Base-by-base conservation (phyloP, 2,329 filamentous ascomycete genomes). In the Leptosphaerulina australis region DNA sequence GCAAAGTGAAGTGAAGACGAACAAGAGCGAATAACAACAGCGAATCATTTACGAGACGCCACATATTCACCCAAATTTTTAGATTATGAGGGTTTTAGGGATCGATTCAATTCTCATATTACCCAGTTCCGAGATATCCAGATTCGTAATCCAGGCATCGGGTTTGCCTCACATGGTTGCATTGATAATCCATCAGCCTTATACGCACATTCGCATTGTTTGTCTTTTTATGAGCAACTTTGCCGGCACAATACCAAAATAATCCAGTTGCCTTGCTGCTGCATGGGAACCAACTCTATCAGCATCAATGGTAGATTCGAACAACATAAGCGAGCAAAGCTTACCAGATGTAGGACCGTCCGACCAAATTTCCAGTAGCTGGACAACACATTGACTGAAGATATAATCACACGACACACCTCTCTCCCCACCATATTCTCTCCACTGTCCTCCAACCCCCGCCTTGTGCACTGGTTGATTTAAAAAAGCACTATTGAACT, bases 121-220 rank as follows among this genome's bases (percentile, higher is more conserved):
- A 5, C 9, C 17, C 10, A 18, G 21, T 3, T 30, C 4, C 9
- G 8, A 38, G 14, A n/a, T n/a, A n/a, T n/a, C n/a, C n/a, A n/a
- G n/a, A n/a, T n/a, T n/a, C n/a, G n/a, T n/a, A n/a, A n/a, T n/a
- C n/a, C n/a, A n/a, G n/a, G n/a, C n/a, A n/a, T n/a, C n/a, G n/a
- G n/a, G n/a, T n/a, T n/a, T n/a, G n/a, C n/a, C n/a, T n/a, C n/a
- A n/a, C n/a, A n/a, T 5, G 24, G 6, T 6, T 25, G 24, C 24
- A 25, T 25, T 25, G 24, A 6, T 28, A 20, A 2, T 17, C 4
- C n/a, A 11, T 14, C 35, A 28, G 11, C 10, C 22, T 62, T 72
- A 77, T 77, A 0, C 74, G 74, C 15, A 78, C 69, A 39, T 67
- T 77, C 2, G 68, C 67, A 51, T n/a, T n/a, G n/a, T n/a, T n/a